Conservation (phyloP, 2,329 filamentous ascomycete genomes). For the Aaosphaeria pasadenensis region DNA sequence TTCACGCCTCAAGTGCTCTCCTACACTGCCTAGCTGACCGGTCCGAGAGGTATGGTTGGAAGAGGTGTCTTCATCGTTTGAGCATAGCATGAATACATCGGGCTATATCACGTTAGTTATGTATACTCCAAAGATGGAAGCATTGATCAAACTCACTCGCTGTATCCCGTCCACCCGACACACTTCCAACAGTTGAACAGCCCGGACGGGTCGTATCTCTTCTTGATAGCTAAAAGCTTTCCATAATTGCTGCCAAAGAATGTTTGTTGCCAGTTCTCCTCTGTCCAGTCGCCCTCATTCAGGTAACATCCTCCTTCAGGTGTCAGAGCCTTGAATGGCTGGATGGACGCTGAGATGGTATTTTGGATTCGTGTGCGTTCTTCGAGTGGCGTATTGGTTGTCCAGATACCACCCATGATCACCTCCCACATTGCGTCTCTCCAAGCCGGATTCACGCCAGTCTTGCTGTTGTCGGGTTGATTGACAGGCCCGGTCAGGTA, state of each 20-base stretch:
- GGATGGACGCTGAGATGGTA: constrained; percentile 26
- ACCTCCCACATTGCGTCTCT: constrained; percentile 33
- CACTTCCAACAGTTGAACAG: constrained; percentile 38
- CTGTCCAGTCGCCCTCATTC: constrained; percentile 35
- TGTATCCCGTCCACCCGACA: constrained; percentile 33
- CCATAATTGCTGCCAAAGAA: constrained; percentile 34
- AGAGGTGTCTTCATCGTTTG: constrained; percentile 16
- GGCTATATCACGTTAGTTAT: constrained; percentile 7
- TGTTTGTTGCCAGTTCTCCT: constrained; percentile 32
- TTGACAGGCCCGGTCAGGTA: constrained; percentile 34
- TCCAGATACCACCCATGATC: constrained; percentile 32
- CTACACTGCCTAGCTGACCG: constrained; percentile 6
- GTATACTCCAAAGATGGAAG: neutral
- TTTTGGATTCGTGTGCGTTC: constrained; percentile 24
- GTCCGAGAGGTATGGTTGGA: constrained; percentile 20
- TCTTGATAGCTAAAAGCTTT: constrained; percentile 24
- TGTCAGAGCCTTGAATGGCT: constrained; percentile 31
- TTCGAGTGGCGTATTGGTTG: constrained; percentile 12
- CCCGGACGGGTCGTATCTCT: constrained; percentile 25
- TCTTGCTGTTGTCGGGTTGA: constrained; percentile 27
- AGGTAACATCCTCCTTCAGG: constrained; percentile 35
- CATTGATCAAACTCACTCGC: constrained; percentile 22
- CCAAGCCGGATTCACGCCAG: constrained; percentile 31
- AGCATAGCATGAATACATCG: constrained; percentile 29
- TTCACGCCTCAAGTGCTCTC: too few relatives aligned